Base-by-base conservation (phyloP, 352 stramenopile genomes). In the Pythium utonaiense region DNA sequence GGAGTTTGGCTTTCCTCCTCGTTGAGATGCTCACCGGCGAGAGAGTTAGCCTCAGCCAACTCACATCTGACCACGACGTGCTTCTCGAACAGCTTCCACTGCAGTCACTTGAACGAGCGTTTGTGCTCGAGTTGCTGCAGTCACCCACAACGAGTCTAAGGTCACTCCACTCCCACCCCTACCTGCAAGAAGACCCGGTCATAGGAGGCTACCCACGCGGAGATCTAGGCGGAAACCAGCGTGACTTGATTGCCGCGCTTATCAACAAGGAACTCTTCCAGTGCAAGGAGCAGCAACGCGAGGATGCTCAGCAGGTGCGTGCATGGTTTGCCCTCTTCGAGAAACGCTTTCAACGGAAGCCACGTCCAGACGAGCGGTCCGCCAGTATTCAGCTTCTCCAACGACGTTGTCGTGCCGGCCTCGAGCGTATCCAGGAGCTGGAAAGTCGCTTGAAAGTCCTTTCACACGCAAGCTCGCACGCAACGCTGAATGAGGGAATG, bases 1-100 rank as follows among this genome's bases (percentile, higher is more conserved):
- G 76, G 28, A 85, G 75, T 31, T 60, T 89, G 13, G 80, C 77
- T 3, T 86, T 85, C 41, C 57, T 89, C 24, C 71, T 86, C 57
- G 40, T 75, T 7, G 80, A 89, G 60, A 75, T 89, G 74, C 68
- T 86, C 55, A 89, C 77, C 3, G 77, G 75, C 17, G 48, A 66
- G 31, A 71, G 71, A 3, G 68, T 77, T 22, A 71, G 60, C 28
- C 67, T 79, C 0, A 28, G 47, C 27, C 47, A 75, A 7, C 66
- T 85, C 31, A 64, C 40, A 19, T 7, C 21, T 6, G 25, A 81
- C 25, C 69, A 48, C 12, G 57, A 69, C 10, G 67, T 56, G 5
- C 27, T 88, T 6, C 38, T 82, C 9, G 44, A 19, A 13, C 64
- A 66, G 17, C 57, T 86, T 2, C 24, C 45, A 3, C 8, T 34